Percentiles rank a stretch among this genome's conserved stretches.
Evolutionary conservation across 23 red algal genomes (phyloP).

Genomic region (Pyropia yezoensis): DNA sequence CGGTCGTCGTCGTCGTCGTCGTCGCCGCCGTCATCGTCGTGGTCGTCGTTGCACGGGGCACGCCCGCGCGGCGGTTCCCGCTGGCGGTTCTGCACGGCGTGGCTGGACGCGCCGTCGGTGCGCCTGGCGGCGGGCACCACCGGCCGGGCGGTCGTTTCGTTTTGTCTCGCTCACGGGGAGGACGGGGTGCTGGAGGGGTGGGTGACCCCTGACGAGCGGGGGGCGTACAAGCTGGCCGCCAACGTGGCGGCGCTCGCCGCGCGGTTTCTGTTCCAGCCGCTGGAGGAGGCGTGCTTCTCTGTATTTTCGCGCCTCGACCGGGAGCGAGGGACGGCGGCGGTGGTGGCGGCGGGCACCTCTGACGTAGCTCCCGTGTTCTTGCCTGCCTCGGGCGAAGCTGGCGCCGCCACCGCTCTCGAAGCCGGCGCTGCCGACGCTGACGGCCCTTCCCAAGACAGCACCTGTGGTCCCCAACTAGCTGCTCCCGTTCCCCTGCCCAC

Average conservation of each 20-base stretch:
- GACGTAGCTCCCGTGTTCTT: neutral
- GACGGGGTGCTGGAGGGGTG: conserved; percentile 41
- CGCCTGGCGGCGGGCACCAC: conserved; percentile 20
- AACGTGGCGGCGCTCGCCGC: conserved; percentile 73
- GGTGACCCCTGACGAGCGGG: conserved; percentile 23
- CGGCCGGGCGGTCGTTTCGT: conserved; percentile 21
- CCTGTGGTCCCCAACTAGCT: too few species aligned
- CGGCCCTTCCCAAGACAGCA: too few species aligned
- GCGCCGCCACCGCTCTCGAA: neutral
- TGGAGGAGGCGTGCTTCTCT: conserved; percentile 83
- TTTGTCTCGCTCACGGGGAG: conserved; percentile 61
- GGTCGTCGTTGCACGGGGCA: too few species aligned
- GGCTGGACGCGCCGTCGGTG: conserved; percentile 13
- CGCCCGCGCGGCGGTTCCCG: conserved; percentile 3
- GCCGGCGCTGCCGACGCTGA: too few species aligned
- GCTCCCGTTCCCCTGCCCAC: too few species aligned
- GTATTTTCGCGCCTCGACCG: conserved; percentile 63
- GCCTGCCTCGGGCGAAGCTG: conserved; percentile 7
- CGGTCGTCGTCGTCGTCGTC: neutral
- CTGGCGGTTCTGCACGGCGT: neutral
- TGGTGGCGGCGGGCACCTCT: neutral
- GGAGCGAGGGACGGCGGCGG: neutral
- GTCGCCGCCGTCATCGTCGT: too few species aligned
- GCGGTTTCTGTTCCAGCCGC: conserved; percentile 70
- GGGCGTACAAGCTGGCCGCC: conserved; percentile 80